Evolutionary conservation across 2,329 filamentous ascomycete species (phyloP).

Genomic region (Fusarium compactum): DNA sequence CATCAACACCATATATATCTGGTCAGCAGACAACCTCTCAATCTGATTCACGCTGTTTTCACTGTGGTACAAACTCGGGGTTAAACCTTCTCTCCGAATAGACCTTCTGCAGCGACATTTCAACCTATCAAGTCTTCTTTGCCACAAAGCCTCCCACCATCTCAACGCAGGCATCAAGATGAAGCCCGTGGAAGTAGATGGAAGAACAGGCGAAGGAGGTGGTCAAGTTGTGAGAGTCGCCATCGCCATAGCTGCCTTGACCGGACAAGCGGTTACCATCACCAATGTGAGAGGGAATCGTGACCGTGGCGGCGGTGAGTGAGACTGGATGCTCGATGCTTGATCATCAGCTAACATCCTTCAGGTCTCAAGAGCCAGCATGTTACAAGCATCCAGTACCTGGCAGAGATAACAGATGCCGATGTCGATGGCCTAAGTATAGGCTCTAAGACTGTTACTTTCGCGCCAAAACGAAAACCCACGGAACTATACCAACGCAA

Average conservation of each 20-base stretch:
- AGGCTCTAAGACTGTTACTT: conserved; percentile 64
- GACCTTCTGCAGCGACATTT: background rate
- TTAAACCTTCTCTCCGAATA: background rate
- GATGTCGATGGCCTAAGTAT: conserved; percentile 63
- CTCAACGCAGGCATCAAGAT: conserved; percentile 24
- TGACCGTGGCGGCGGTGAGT: conserved; percentile 49
- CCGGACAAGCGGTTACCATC: conserved; percentile 65
- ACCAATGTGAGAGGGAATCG: conserved; percentile 68
- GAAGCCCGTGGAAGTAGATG: conserved; percentile 64
- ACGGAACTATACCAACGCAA: conserved; percentile 56
- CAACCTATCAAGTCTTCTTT: conserved; percentile 11
- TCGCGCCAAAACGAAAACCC: conserved; percentile 57
- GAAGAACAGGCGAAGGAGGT: conserved; percentile 70
- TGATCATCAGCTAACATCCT: conserved; percentile 9
- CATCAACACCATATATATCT: conserved; percentile 9
- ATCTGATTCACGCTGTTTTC: conserved; percentile 3
- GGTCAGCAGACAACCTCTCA: background rate
- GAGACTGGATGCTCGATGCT: background rate
- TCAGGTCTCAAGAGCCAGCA: conserved; percentile 72
- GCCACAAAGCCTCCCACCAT: conserved; percentile 16
- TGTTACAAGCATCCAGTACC: conserved; percentile 66
- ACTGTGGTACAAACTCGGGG: background rate
- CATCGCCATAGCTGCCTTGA: conserved; percentile 67
- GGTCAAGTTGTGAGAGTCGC: conserved; percentile 71
- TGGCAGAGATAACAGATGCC: conserved; percentile 65